Percentiles rank a stretch among this genome's conserved stretches.
phyloP scores from a whole-genome alignment of 202 grass and related monocot species.

The Eragrostis tef region DNA sequence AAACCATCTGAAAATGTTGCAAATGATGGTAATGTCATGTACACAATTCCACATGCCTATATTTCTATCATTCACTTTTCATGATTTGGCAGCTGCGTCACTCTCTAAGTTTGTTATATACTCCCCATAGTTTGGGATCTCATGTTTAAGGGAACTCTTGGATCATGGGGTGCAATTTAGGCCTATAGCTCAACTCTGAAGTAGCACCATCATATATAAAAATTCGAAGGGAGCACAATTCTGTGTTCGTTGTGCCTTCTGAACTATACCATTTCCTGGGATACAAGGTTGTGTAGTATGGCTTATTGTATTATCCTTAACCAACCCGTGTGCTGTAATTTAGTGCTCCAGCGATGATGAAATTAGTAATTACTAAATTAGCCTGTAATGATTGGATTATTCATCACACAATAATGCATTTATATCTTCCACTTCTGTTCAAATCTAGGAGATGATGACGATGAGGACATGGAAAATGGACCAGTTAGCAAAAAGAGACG shows the following conservation, averaged over 20 bases:
- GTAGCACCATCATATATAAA: background rate
- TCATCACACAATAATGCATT: slow-evolving; percentile 28
- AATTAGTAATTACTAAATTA: slow-evolving; percentile 18
- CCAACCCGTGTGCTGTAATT: slow-evolving; percentile 37
- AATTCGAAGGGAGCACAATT: background rate
- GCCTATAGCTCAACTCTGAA: background rate
- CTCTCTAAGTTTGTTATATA: slow-evolving; percentile 33
- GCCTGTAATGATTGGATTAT: slow-evolving; percentile 12
- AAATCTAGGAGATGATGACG: slow-evolving; percentile 80
- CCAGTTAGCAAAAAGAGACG: slow-evolving; percentile 81
- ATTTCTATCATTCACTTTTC: slow-evolving; percentile 15
- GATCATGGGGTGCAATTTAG: too few species aligned
- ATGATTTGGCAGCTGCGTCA: slow-evolving; percentile 23
- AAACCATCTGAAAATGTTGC: slow-evolving; percentile 77
- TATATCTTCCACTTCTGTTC: slow-evolving; percentile 28
- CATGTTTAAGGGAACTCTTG: too few species aligned
- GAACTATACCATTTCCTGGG: slow-evolving; percentile 19
- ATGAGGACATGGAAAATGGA: slow-evolving; percentile 73
- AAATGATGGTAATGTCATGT: slow-evolving; percentile 59
- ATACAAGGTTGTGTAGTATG: slow-evolving; percentile 31
- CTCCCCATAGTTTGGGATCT: background rate
- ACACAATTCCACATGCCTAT: slow-evolving; percentile 7
- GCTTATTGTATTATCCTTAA: background rate
- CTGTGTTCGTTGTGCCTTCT: slow-evolving; percentile 20
- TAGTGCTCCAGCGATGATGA: slow-evolving; percentile 13